Conservation (phyloP, 139 green algal genomes). For the Tetraselmis striata region DNA sequence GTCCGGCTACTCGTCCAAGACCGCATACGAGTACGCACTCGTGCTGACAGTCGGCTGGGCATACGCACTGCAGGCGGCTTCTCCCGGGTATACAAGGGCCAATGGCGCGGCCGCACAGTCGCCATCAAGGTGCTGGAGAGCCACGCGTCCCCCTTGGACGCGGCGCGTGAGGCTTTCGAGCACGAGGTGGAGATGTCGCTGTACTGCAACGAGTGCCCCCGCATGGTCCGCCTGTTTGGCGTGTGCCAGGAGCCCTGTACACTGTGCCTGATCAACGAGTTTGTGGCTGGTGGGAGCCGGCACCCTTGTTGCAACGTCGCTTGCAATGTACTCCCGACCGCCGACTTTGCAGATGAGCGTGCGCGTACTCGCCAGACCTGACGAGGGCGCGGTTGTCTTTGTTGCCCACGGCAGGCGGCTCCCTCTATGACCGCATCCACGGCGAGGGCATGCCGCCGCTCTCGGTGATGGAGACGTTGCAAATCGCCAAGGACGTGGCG, state of each 20-base stretch:
- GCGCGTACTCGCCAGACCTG: no score
- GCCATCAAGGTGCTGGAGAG: slow-evolving; percentile 1
- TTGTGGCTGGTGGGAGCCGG: not conserved
- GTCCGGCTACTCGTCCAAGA: no score
- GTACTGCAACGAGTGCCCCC: not conserved
- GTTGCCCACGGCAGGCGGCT: no score
- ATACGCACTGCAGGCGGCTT: no score
- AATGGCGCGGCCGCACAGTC: not conserved
- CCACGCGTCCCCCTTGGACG: no score
- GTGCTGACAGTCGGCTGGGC: no score
- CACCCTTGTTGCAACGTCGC: no score
- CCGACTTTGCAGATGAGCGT: no score
- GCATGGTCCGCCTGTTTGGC: slow-evolving; percentile 1
- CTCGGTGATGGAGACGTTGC: slow-evolving; percentile 5
- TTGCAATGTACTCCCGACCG: no score
- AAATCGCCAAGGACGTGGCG: slow-evolving; percentile 2
- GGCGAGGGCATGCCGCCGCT: not conserved
- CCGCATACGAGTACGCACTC: no score
- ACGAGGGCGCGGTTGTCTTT: no score
- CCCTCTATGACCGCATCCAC: not conserved
- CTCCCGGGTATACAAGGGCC: not conserved
- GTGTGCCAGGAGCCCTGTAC: not conserved
- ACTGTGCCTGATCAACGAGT: slow-evolving; percentile 5
- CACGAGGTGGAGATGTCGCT: not conserved
- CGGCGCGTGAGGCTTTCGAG: not conserved